phyloP scores from a whole-genome alignment of 768 basidiomycete genomes.

The Fomitopsis pulvina region DNA sequence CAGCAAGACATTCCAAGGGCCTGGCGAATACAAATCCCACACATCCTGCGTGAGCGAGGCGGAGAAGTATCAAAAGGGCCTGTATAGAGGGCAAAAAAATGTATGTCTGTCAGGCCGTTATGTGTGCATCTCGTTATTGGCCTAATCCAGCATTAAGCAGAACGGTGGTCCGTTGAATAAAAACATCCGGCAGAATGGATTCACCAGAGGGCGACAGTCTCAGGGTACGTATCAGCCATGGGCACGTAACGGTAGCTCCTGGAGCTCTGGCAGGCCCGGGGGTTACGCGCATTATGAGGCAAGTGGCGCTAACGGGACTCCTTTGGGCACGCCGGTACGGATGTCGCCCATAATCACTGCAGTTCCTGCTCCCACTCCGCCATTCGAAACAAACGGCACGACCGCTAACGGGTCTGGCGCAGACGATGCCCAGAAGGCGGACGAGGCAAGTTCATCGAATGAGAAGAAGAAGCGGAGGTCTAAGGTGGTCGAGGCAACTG shows the following conservation, averaged over 20 bases:
- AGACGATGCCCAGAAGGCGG: constrained; percentile 5
- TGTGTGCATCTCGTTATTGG: not conserved
- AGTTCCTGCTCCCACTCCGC: constrained; percentile 7
- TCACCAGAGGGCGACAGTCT: constrained; percentile 3
- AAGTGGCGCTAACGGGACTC: constrained; percentile 69
- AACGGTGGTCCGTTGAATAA: constrained; percentile 7
- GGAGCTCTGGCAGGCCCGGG: constrained; percentile 10
- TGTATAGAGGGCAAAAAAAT: constrained; percentile 77
- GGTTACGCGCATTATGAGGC: constrained; percentile 11
- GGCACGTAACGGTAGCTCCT: constrained; percentile 9
- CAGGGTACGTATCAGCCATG: constrained; percentile 23
- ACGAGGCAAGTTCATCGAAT: constrained; percentile 22
- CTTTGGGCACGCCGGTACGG: constrained; percentile 55
- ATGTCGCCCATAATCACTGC: constrained; percentile 38
- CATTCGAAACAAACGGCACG: not conserved
- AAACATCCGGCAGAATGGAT: constrained; percentile 2
- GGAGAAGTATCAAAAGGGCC: constrained; percentile 84
- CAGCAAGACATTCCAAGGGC: constrained; percentile 72
- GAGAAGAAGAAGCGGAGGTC: constrained; percentile 22
- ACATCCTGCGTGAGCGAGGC: constrained; percentile 86
- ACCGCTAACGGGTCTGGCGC: not conserved
- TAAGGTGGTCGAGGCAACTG: constrained; percentile 7
- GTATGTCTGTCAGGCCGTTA: constrained; percentile 24
- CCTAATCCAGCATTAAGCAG: constrained; percentile 1
- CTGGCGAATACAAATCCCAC: constrained; percentile 74